Conservation (phyloP, 768 basidiomycete genomes). For the Tulasnella sp. region DNA sequence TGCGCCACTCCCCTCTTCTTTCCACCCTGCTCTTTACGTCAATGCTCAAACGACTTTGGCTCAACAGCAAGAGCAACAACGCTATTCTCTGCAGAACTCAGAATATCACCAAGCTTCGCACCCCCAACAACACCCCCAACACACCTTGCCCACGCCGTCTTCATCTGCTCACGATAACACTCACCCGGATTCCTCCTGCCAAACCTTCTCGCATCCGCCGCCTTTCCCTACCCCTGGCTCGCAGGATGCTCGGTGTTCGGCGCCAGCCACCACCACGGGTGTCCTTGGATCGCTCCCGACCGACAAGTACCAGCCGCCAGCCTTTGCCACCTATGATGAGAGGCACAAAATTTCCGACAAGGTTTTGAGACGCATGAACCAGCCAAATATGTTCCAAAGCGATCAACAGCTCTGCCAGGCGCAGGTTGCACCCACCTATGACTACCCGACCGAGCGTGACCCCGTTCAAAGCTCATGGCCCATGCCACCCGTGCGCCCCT, state of each 20-base stretch:
- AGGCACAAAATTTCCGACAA: slow-evolving; percentile 15
- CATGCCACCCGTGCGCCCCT: not conserved
- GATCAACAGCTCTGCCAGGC: not conserved
- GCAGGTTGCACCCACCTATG: not conserved
- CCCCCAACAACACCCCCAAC: not conserved
- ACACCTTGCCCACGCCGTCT: slow-evolving; percentile 15
- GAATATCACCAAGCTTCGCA: slow-evolving; percentile 18
- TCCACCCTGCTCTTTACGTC: not conserved
- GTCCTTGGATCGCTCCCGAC: not conserved
- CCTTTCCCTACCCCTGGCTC: not conserved
- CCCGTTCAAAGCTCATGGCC: not conserved
- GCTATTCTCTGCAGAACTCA: not conserved
- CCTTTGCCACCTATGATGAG: not conserved
- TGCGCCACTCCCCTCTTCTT: not conserved
- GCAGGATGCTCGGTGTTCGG: not conserved
- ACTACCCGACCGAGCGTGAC: not conserved
- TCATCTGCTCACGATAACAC: slow-evolving; percentile 15
- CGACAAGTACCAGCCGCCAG: not conserved
- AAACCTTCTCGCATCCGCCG: slow-evolving; percentile 19
- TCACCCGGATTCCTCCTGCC: slow-evolving; percentile 11
- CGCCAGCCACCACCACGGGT: not conserved
- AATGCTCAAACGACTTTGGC: not conserved
- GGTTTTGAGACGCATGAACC: not conserved
- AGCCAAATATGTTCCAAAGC: not conserved
- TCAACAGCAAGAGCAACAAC: not conserved